These are phyloP conservation scores for Globisporangium nodosum DNA, from an alignment of 352 stramenopile genomes.

Conservation along the genomic window DNA sequence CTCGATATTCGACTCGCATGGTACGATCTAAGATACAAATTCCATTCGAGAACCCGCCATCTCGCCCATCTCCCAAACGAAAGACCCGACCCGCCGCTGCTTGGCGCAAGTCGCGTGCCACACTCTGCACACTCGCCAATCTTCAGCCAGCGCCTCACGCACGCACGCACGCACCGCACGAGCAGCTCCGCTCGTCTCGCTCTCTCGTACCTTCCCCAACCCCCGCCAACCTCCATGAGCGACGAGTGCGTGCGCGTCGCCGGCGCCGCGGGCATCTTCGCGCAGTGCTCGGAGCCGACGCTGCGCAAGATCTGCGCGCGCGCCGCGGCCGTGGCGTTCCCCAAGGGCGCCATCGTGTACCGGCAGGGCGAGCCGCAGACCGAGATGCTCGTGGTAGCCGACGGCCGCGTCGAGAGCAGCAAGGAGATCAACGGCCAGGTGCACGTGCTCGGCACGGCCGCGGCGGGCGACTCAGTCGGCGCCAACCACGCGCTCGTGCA, in stretches of 20 bases:
- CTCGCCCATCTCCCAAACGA: no score
- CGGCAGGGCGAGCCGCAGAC: slow-evolving; percentile 75
- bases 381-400: slow-evolving; percentile 70
- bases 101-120: no score
- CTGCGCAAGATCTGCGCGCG: slow-evolving; percentile 72
- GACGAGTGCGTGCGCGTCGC: slow-evolving; percentile 65
- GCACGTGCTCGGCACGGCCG: slow-evolving; percentile 54
- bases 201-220: neutral
- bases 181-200: neutral
- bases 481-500: slow-evolving; percentile 79
- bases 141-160: no score
- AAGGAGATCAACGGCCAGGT: slow-evolving; percentile 84
- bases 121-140: no score
- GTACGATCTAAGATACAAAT: no score
- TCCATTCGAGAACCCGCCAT: no score
- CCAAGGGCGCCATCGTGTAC: slow-evolving; percentile 75
- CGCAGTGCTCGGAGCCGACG: slow-evolving; percentile 76
- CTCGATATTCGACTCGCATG: no score
- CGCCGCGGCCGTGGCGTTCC: slow-evolving; percentile 52
- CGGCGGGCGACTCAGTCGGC: slow-evolving; percentile 52
- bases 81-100: no score
- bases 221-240: slow-evolving; percentile 9
- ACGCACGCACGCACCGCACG: slow-evolving; percentile 2
- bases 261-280: slow-evolving; percentile 72
- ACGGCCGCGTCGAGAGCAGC: slow-evolving; percentile 61